A percentile compares a stretch with the other conserved stretches of the same genome.
These are phyloP conservation scores for Umbelopsis vinacea DNA, from an alignment of 192 early-diverging fungal species.

Conservation along the genomic window DNA sequence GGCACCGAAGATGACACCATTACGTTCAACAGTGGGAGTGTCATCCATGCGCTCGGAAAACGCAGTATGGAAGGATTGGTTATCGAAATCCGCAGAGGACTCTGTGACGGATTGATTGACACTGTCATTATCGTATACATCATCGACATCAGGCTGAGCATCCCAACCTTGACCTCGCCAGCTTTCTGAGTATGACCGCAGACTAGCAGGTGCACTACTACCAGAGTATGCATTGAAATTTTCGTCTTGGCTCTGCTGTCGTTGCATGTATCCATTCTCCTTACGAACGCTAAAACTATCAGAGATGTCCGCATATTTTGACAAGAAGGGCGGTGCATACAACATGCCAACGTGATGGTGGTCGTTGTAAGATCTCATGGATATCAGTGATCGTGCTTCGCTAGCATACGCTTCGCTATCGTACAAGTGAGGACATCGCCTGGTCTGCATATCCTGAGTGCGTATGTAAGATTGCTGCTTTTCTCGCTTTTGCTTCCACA, in stretches of 20 bases:
- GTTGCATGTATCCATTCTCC: slow-evolving; percentile 6
- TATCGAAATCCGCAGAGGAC: slow-evolving; percentile 22
- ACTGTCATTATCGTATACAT: background rate
- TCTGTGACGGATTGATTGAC: slow-evolving; percentile 1
- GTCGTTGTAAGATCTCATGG: slow-evolving; percentile 33
- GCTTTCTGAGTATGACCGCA: slow-evolving; percentile 2
- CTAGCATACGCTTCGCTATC: slow-evolving; percentile 35
- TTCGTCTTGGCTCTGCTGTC: slow-evolving; percentile 11
- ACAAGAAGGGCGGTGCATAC: slow-evolving; percentile 54
- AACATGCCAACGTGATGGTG: slow-evolving; percentile 50
- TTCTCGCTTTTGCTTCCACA: slow-evolving; percentile 52
- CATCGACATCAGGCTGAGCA: background rate
- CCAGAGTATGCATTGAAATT: background rate
- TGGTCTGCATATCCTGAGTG: slow-evolving; percentile 64
- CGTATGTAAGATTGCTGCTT: slow-evolving; percentile 64
- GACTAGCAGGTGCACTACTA: slow-evolving; percentile 2
- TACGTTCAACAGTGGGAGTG: background rate
- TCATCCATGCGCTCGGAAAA: slow-evolving; percentile 27
- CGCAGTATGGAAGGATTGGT: slow-evolving; percentile 32
- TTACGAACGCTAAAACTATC: background rate
- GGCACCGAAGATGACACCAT: background rate
- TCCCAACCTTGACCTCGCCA: slow-evolving; percentile 13
- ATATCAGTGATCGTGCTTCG: slow-evolving; percentile 28
- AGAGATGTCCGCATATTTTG: slow-evolving; percentile 41
- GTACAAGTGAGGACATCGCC: slow-evolving; percentile 64